Conservation (phyloP, 2,329 filamentous ascomycete genomes). For the Zasmidium angulare region DNA sequence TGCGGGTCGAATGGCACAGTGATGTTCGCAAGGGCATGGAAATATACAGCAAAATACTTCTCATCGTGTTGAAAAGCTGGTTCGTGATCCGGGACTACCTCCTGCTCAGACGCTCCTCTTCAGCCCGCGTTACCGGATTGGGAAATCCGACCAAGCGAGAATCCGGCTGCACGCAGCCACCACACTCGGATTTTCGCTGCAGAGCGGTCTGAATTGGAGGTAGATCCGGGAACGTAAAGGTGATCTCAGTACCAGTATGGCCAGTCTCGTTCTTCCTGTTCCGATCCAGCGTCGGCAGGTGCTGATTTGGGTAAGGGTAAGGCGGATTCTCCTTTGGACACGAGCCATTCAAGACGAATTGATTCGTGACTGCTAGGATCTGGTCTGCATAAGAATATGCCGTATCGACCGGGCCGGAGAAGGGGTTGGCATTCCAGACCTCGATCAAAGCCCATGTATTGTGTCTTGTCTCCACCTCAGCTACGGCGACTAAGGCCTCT, state of each 20-base stretch:
- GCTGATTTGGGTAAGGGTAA: slow-evolving; percentile 40
- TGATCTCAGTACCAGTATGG: slow-evolving; percentile 34
- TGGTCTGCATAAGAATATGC: not conserved
- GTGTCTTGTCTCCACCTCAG: slow-evolving; percentile 1
- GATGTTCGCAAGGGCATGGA: slow-evolving; percentile 2
- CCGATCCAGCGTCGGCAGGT: slow-evolving; percentile 29
- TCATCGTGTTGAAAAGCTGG: slow-evolving; percentile 14
- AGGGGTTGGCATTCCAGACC: slow-evolving; percentile 1
- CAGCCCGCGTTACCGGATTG: too few species aligned
- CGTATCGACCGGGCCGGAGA: slow-evolving; percentile 1
- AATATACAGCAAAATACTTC: slow-evolving; percentile 35
- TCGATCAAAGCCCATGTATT: not conserved
- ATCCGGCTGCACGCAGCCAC: too few species aligned
- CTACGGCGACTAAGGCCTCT: not conserved
- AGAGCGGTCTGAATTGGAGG: slow-evolving; percentile 28
- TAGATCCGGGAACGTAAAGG: slow-evolving; percentile 22
- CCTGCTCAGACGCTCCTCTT: too few species aligned
- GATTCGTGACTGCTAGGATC: not conserved
- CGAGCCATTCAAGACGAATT: not conserved
- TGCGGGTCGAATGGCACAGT: not conserved
- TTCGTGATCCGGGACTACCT: too few species aligned
- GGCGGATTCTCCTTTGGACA: slow-evolving; percentile 1
- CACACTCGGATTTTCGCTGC: too few species aligned
- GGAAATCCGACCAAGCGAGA: too few species aligned
- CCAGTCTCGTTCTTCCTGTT: slow-evolving; percentile 30